Percentiles rank a stretch among this genome's conserved stretches.
phyloP scores from a whole-genome alignment of 371 early-diverging fungal genomes.

The Blakeslea trispora region DNA sequence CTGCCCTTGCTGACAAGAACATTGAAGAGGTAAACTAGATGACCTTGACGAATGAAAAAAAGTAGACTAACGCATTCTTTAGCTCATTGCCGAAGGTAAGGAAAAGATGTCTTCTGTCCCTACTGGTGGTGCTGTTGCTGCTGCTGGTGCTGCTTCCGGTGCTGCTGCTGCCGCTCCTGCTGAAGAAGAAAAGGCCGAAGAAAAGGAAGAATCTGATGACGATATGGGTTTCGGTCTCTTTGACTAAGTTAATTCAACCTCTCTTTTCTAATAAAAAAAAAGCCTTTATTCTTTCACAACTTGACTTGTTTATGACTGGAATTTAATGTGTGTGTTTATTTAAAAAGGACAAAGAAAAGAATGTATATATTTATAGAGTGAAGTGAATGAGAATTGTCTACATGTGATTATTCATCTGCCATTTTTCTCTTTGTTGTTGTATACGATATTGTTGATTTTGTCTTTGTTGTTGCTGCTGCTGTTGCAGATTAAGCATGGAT shows the following conservation, averaged over 20 bases:
- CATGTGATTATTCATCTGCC: constrained; percentile 19
- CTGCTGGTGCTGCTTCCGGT: constrained; percentile 60
- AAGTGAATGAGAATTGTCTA: too few species aligned
- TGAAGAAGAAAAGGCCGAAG: constrained; percentile 68
- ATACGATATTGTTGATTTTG: constrained; percentile 9
- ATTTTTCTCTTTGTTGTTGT: constrained; percentile 23
- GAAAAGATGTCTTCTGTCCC: constrained; percentile 94
- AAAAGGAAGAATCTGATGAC: constrained; percentile 91
- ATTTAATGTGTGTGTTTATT: too few species aligned
- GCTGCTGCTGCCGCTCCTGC: constrained; percentile 54
- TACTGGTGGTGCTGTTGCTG: constrained; percentile 83
- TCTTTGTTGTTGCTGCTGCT: constrained; percentile 18
- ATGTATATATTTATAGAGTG: too few species aligned
- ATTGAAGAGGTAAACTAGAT: constrained; percentile 66
- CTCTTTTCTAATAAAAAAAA: not conserved
- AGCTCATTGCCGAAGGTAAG: constrained; percentile 89
- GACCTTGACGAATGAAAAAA: not conserved
- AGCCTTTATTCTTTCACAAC: too few species aligned
- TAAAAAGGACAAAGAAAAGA: not conserved
- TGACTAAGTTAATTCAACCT: constrained; percentile 23
- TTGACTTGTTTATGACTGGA: too few species aligned
- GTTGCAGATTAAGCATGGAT: constrained; percentile 8
- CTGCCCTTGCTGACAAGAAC: constrained; percentile 88
- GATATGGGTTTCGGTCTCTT: constrained; percentile 85
- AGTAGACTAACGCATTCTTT: not conserved